Percentiles rank a stretch among this genome's conserved stretches.
Evolutionary conservation across 1,284 basidiomycete species (phyloP).

Genomic region (Apiotrichum porosum): DNA sequence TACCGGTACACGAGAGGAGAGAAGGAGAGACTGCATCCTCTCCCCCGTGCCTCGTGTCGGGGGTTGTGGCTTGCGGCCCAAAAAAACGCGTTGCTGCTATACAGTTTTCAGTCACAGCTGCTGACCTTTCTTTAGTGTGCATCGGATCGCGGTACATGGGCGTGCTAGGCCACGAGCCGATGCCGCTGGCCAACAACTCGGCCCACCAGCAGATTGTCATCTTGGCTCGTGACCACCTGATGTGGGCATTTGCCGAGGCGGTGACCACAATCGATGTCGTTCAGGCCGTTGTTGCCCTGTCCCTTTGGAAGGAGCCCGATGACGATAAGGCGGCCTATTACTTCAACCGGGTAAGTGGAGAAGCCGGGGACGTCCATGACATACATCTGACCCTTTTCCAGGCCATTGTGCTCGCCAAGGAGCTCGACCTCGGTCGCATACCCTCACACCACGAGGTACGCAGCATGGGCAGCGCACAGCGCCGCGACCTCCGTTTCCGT

Average conservation of each 20-base stretch:
- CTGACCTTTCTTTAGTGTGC: constrained; percentile 15
- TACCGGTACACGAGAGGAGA: not conserved
- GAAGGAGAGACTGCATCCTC: not conserved
- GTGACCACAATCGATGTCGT: constrained; percentile 27
- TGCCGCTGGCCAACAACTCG: constrained; percentile 23
- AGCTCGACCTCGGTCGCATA: constrained; percentile 29
- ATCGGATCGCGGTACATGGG: constrained; percentile 31
- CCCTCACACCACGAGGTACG: constrained; percentile 17
- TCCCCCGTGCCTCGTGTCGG: too few relatives aligned
- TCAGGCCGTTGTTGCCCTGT: constrained; percentile 27
- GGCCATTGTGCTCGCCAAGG: constrained; percentile 34
- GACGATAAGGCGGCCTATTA: constrained; percentile 39
- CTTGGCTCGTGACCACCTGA: constrained; percentile 32
- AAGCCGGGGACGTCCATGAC: not conserved
- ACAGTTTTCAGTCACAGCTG: not conserved
- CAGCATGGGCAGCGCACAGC: constrained; percentile 18
- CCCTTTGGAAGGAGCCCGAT: constrained; percentile 37
- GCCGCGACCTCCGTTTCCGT: constrained; percentile 20
- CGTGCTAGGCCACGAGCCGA: constrained; percentile 10
- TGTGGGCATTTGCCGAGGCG: constrained; percentile 34
- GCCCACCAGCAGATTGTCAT: constrained; percentile 34
- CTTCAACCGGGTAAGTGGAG: constrained; percentile 29
- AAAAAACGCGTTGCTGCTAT: not conserved
- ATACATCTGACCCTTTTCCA: not conserved
- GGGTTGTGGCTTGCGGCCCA: too few relatives aligned